These are phyloP conservation scores for Saturnispora kantuleensis DNA, from an alignment of 805 yeast species.

Conservation along the genomic window DNA sequence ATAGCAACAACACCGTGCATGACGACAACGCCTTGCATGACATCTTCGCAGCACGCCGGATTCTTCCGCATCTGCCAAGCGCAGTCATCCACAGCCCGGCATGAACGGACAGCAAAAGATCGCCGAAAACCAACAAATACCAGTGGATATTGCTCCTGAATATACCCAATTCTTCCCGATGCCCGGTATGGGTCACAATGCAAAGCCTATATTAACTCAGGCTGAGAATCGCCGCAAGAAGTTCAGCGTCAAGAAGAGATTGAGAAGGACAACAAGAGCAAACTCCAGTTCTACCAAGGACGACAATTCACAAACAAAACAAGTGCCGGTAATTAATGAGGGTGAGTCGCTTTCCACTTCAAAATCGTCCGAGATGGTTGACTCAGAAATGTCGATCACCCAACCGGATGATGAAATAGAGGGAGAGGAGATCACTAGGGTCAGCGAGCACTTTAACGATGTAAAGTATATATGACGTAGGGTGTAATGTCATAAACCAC, in stretches of 20 bases:
- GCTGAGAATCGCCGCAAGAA: slow-evolving; percentile 11
- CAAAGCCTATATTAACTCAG: slow-evolving; percentile 10
- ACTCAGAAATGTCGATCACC: too few species aligned
- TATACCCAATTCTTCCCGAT: slow-evolving; percentile 21
- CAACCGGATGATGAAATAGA: too few species aligned
- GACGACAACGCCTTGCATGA: too few species aligned
- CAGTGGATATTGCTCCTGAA: slow-evolving; percentile 11
- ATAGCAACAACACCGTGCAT: too few species aligned
- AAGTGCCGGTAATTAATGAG: neutral
- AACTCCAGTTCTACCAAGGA: neutral
- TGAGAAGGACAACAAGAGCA: slow-evolving; percentile 5
- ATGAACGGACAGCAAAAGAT: slow-evolving; percentile 6
- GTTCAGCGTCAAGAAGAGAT: slow-evolving; percentile 11
- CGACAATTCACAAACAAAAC: neutral
- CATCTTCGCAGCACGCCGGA: neutral
- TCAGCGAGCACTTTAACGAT: slow-evolving; percentile 2
- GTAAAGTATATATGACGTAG: too few species aligned
- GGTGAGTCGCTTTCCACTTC: too few species aligned
- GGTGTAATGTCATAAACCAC: too few species aligned
- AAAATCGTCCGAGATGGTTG: too few species aligned
- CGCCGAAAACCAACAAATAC: neutral
- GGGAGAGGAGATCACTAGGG: neutral
- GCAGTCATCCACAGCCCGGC: slow-evolving; percentile 6
- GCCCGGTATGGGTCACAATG: slow-evolving; percentile 17
- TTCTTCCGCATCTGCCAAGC: neutral